Evolutionary conservation across 192 early-diverging fungal species (phyloP), one percentile per base, ranked within the genome.

Genomic region (Phlyctochytrium planicorne): DNA sequence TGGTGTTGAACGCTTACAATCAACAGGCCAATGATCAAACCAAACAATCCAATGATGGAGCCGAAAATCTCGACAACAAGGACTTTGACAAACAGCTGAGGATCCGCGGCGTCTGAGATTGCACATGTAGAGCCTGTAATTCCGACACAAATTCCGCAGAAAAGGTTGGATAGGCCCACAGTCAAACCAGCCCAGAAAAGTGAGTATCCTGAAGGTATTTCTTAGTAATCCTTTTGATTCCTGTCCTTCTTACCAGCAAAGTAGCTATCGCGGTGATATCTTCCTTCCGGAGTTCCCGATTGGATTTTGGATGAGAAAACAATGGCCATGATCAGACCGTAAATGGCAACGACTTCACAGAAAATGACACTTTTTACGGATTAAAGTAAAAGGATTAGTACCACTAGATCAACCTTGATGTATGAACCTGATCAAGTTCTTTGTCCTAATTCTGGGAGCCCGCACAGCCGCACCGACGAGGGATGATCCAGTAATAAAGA

Each of bases 311-410:
- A 82, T 4, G 91, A 91, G 74, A 95, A 97, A 34, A 98, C 93
- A 68, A 98, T 98, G 25, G 94, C 93, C 87, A 98, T 96, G 70
- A 98, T 97, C 29, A 98, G 85, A 62, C 96, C 96, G 81, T 98
- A 98, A 67, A 98, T 98, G 66, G 95, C 96, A 12, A 98, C 96
- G 56, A 97, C 97, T 82, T 98, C 97, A 80, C 95, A 98, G 73
- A 98, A 98, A 75, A 97, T 98, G 68, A 98, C 95, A 70, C 92
- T 90, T 66, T 33, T 35, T 16, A 40, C 32, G 2, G 32, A 34
- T 35, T 55, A 3, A 17, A 72, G 69, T 10, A 36, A n/a, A n/a
- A n/a, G 52, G 2, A 3, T 10, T 4, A 65, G 20, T 6, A 17
- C 10, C 27, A 2, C 3, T 60, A 25, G n/a, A 40, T 32, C 37